Conservation (phyloP, 2,329 filamentous ascomycete genomes). For the Capronia coronata region DNA sequence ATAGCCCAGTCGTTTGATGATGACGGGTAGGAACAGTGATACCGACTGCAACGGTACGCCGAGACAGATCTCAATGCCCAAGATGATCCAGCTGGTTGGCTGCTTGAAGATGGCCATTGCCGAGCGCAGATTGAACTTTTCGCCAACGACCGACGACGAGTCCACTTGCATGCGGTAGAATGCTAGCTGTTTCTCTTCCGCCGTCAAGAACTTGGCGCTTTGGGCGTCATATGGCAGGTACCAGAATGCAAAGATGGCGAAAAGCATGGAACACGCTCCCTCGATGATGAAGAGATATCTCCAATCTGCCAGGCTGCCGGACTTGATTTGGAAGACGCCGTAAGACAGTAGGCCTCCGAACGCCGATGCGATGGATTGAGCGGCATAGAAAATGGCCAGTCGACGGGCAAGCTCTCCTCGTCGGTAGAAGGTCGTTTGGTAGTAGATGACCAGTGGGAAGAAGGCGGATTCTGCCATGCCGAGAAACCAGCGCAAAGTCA, state of each 20-base stretch:
- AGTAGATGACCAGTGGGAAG: conserved; percentile 63
- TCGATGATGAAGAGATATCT: conserved; percentile 54
- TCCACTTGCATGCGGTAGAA: conserved; percentile 70
- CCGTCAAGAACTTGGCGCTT: conserved; percentile 58
- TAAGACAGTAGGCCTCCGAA: conserved; percentile 56
- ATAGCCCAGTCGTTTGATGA: conserved; percentile 49
- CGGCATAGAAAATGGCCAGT: conserved; percentile 68
- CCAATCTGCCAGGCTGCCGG: conserved; percentile 45
- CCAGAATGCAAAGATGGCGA: conserved; percentile 58
- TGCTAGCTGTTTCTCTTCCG: conserved; percentile 61
- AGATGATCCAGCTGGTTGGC: conserved; percentile 49
- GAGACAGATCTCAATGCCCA: conserved; percentile 53
- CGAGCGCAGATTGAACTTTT: conserved; percentile 48
- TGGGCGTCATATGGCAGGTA: conserved; percentile 61
- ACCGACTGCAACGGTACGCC: conserved; percentile 55
- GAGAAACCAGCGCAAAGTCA: conserved; percentile 63
- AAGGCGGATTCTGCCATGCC: conserved; percentile 63
- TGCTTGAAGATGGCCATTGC: conserved; percentile 49
- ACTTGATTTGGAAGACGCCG: conserved; percentile 54
- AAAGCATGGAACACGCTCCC: conserved; percentile 48
- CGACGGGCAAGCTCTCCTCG: conserved; percentile 63
- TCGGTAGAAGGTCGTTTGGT: conserved; percentile 62
- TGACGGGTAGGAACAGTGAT: conserved; percentile 53
- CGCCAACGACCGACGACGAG: conserved; percentile 58
- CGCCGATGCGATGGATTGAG: conserved; percentile 64